Percentiles rank a stretch among this genome's conserved stretches.
Conservation (phyloP, 2,329 filamentous ascomycete species). For the Cladosporium oxysporum region DNA sequence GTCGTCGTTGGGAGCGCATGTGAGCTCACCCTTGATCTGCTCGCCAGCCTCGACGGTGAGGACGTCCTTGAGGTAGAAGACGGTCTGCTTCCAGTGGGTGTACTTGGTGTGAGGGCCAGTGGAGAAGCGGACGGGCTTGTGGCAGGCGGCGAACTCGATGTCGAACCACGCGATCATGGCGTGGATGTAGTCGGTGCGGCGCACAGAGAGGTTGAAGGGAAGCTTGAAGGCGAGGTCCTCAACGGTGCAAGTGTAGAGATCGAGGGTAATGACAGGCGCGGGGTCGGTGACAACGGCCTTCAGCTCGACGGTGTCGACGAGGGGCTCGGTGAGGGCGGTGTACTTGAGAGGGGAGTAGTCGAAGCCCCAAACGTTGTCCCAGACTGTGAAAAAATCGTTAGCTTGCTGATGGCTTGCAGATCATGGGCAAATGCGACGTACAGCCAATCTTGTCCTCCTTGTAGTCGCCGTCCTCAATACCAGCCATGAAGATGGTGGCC, state of each 20-base stretch:
- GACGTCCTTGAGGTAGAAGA: conserved; percentile 94
- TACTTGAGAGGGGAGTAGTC: conserved; percentile 92
- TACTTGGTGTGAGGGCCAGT: conserved; percentile 98
- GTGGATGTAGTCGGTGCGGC: conserved; percentile 94
- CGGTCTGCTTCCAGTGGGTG: conserved; percentile 99
- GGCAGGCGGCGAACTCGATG: conserved; percentile 96
- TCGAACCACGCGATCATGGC: conserved; percentile 98
- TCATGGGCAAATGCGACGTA: conserved; percentile 53
- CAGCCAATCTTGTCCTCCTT: conserved; percentile 99
- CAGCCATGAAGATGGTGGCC: conserved; percentile 94
- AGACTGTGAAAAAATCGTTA: conserved; percentile 62
- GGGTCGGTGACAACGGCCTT: conserved; percentile 97
- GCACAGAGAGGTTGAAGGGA: conserved; percentile 73
- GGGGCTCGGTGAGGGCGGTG: conserved; percentile 89
- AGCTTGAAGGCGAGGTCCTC: conserved; percentile 81
- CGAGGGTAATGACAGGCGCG: conserved; percentile 77
- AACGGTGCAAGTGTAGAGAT: conserved; percentile 78
- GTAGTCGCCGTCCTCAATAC: conserved; percentile 98
- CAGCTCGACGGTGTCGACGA: conserved; percentile 96
- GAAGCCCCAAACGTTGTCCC: conserved; percentile 99
- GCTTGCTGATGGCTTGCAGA: conserved; percentile 24
- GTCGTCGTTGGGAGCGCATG: conserved; percentile 87
- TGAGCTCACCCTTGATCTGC: conserved; percentile 69
- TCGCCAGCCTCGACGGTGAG: conserved; percentile 89
- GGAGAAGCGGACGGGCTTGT: conserved; percentile 96